Evolutionary conservation across 2,329 filamentous ascomycete species (phyloP).

Genomic region (Metarhizium humberi): DNA sequence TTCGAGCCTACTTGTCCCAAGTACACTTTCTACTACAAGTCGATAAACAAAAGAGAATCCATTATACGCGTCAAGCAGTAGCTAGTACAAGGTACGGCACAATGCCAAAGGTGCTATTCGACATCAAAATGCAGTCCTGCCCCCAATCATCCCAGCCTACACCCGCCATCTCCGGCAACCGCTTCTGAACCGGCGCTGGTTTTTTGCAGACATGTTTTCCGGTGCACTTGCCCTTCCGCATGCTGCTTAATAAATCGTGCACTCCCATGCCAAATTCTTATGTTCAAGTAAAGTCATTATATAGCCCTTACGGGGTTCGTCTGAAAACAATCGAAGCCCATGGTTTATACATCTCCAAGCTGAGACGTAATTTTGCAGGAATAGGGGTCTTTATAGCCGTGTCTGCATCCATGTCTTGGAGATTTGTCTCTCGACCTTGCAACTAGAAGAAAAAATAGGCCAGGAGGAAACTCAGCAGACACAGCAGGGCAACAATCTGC

Average conservation of each 20-base stretch:
- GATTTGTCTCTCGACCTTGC: background rate
- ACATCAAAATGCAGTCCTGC: background rate
- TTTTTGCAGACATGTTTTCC: background rate
- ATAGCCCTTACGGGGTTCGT: background rate
- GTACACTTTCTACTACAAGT: background rate
- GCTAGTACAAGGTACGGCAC: conserved; percentile 3
- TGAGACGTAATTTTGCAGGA: background rate
- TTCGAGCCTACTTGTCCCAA: too few species aligned
- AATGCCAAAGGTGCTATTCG: background rate
- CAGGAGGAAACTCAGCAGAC: conserved; percentile 82
- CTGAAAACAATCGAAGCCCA: background rate
- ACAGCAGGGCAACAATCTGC: conserved; percentile 73
- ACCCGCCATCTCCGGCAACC: background rate
- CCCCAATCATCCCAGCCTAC: background rate
- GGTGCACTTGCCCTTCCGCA: background rate
- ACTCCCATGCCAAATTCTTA: background rate
- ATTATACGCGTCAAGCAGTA: conserved; percentile 2
- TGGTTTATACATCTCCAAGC: background rate
- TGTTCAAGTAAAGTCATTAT: background rate
- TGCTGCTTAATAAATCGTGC: background rate
- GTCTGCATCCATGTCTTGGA: background rate
- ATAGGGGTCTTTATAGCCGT: background rate
- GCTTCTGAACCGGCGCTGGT: background rate
- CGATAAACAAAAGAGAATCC: background rate
- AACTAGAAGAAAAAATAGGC: conserved; percentile 92